Evolutionary conservation across 2,329 filamentous ascomycete species (phyloP).

Genomic region (Fusarium sp.): DNA sequence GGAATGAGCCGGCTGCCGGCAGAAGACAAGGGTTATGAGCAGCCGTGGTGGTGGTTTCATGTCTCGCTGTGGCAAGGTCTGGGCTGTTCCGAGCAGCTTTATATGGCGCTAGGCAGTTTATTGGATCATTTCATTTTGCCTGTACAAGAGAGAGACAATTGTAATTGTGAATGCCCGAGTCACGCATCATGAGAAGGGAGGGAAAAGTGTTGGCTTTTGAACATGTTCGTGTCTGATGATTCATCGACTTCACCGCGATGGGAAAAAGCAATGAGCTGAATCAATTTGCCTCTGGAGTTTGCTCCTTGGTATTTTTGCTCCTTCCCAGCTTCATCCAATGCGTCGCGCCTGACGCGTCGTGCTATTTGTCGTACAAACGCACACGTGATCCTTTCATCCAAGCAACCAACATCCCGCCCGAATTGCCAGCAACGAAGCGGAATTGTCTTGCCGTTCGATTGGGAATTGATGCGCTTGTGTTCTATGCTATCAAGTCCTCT

Average conservation of each 20-base stretch:
- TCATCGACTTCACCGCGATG: neutral
- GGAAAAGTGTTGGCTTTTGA: no score
- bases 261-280: neutral
- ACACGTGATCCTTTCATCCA: neutral
- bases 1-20: neutral
- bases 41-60: neutral
- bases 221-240: neutral
- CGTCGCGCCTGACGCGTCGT: neutral
- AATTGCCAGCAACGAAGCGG: no score
- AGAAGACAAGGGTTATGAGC: neutral
- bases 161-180: neutral
- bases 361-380: neutral
- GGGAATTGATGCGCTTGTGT: no score
- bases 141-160: neutral
- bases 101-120: neutral
- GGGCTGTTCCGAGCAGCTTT: neutral
- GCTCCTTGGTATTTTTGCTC: neutral
- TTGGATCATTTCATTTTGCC: neutral
- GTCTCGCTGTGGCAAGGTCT: neutral
- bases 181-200: neutral
- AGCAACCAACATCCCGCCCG: neutral
- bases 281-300: neutral
- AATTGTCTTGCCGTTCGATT: no score
- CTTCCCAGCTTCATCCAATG: neutral
- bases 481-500: no score